Evolutionary conservation across 202 grass and related monocot genomes (phyloP), one percentile per base, ranked within the genome.

Genomic region (Sporobolus alterniflorus): DNA sequence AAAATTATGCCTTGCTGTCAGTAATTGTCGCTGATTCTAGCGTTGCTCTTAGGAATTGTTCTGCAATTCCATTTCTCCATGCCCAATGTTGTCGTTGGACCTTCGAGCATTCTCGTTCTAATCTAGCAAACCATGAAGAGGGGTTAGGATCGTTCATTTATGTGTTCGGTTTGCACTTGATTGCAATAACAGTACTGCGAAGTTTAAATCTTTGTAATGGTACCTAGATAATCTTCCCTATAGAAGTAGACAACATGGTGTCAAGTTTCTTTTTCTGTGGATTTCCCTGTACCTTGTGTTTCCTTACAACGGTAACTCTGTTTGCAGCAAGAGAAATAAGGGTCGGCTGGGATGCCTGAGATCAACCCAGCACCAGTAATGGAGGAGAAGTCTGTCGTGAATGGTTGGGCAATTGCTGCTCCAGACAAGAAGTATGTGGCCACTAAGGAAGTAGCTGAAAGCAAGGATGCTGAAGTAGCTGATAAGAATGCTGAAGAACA

Each of bases 241-340:
- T 9, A 49, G n/a, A n/a, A n/a, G n/a, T n/a, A n/a, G n/a, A n/a
- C 24, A 8, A 22, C 57, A 29, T 22, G n/a, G n/a, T 21, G 17
- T 59, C 26, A 48, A 22, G 36, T 65, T 12, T 5, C n/a, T n/a
- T 61, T 56, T 48, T n/a, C 32, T 59, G 9, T 30, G 21, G 21
- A n/a, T 18, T 77, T 39, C 17, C 3, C 34, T 79, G 68, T 72
- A 18, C 59, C 4, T 79, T 34, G 40, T 21, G 16, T 32, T 44
- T 82, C 14, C 80, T 66, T 48, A 72, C 67, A 50, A 73, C 26
- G 47, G 56, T 57, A 34, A 34, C 31, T 30, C 78, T 83, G 8
- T 76, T 30, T 50, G 69, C 84, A 86, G 88, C 11, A 84, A 32
- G 75, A 80, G 20, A 31, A 87, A 70, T 83, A 87, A 87, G 80